Percentiles rank a stretch among this genome's conserved stretches.
phyloP scores from a whole-genome alignment of 2,329 filamentous ascomycete genomes.

The Diaporthe caulivora region DNA sequence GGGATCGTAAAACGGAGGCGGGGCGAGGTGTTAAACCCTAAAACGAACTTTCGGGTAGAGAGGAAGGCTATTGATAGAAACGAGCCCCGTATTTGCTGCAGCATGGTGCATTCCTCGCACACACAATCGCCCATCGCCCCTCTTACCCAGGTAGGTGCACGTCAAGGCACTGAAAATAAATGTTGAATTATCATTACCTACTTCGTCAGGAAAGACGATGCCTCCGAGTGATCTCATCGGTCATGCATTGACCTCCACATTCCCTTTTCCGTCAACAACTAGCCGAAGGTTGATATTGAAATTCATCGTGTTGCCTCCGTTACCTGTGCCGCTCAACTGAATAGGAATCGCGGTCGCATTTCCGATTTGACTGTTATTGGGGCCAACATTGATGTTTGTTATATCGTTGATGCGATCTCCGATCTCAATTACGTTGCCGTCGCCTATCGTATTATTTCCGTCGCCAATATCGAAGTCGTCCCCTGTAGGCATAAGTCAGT shows the following conservation, averaged over 20 bases:
- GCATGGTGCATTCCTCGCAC: no score
- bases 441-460: not conserved
- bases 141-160: no score
- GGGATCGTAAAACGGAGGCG: not conserved
- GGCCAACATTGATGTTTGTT: constrained; percentile 12
- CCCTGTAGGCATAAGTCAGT: not conserved
- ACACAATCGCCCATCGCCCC: no score
- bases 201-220: not conserved
- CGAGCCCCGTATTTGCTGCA: no score
- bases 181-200: no score
- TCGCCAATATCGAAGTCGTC: constrained; percentile 14
- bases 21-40: not conserved
- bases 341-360: not conserved
- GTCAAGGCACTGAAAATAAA: no score
- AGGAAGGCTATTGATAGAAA: no score
- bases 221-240: accelerated
- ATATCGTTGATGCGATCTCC: constrained; percentile 6
- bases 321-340: not conserved
- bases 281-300: constrained; percentile 16
- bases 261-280: not conserved
- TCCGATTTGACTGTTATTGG: not conserved
- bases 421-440: constrained; percentile 7
- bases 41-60: not conserved
- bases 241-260: constrained; percentile 8
- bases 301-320: not conserved